Percentiles rank a stretch among this genome's conserved stretches.
Conservation (phyloP, 1,139 yeast species). For the Lizanozyma gosingica region DNA sequence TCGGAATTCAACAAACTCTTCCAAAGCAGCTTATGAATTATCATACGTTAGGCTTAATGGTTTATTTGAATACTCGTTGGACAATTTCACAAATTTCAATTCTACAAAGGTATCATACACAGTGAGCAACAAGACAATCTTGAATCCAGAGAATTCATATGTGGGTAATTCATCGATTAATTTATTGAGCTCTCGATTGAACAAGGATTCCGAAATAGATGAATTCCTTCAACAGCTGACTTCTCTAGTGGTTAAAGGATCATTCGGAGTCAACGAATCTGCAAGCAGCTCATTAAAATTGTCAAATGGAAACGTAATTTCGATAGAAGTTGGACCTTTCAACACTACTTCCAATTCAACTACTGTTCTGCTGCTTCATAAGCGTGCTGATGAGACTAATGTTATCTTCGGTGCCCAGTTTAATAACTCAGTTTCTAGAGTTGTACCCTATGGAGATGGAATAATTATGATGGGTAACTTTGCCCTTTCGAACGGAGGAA, state of each 20-base stretch:
- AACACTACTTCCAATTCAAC: slow-evolving; percentile 27
- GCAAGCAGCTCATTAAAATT: slow-evolving; percentile 18
- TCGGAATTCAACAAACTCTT: slow-evolving; percentile 22
- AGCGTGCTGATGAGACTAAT: slow-evolving; percentile 15
- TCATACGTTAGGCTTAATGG: slow-evolving; percentile 47
- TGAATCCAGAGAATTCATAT: slow-evolving; percentile 24
- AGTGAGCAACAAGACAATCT: slow-evolving; percentile 19
- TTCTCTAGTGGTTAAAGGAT: background rate
- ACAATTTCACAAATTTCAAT: slow-evolving; percentile 52
- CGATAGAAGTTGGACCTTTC: slow-evolving; percentile 20
- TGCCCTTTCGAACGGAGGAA: slow-evolving; percentile 12
- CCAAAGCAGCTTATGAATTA: slow-evolving; percentile 16
- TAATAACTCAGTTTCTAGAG: slow-evolving; percentile 20
- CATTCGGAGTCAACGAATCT: background rate
- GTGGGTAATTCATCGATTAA: slow-evolving; percentile 69
- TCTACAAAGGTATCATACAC: slow-evolving; percentile 18
- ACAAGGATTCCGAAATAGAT: slow-evolving; percentile 33
- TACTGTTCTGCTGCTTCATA: slow-evolving; percentile 9
- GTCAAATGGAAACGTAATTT: slow-evolving; percentile 19
- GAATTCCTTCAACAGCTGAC: slow-evolving; percentile 15
- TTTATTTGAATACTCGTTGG: slow-evolving; percentile 69
- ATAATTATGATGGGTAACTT: slow-evolving; percentile 28
- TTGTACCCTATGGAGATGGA: slow-evolving; percentile 15
- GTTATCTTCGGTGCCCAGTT: slow-evolving; percentile 22
- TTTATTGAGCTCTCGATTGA: slow-evolving; percentile 43